Base-by-base conservation (phyloP, 306 rosid species). In the Corylus americana region DNA sequence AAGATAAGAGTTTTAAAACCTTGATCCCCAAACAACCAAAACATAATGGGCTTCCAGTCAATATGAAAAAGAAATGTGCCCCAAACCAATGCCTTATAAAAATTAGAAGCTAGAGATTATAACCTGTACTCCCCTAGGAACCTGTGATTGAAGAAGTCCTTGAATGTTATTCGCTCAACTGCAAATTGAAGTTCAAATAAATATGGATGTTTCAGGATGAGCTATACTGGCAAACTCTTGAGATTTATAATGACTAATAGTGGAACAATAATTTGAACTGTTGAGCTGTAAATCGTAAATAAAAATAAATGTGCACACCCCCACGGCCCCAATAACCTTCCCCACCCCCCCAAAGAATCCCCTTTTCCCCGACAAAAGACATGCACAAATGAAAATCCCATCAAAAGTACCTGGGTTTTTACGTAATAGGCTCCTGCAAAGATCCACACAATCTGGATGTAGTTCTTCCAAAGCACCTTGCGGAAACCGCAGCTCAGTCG, bases 151-250 rank as follows among this genome's bases (percentile, higher is more conserved):
- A 96, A 96, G 87, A 96, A 93, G 77, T 90, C 97, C 82, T 76
- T 79, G 87, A 93, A 96, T 49, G 96, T 88, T 73, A 96, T 83
- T 75, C 99, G 92, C 89, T 96, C 94, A 82, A 80, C 99, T 93
- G 94, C 88, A 90, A 74, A 90, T 81, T 77, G 79, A 81, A 86
- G 74, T 80, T 74, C 77, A 82, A 75, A 77, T 73, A 84, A 57
- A 78, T 61, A 73, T 16, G 78, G 55, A 70, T 81, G 59, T 72
- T 67, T 80, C 75, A 68, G 55, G 57, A 61, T 42, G 66, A 81
- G 77, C 73, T 70, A 74, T 7, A 31, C 51, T 17, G 9, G 51
- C 35, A 75, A 51, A 48, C n/a, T 64, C 4, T 48, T 1, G 63
- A 83, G 22, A 29, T 39, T 75, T 31, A 62, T 74, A 76, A 8